A percentile compares a stretch with the other conserved stretches of the same genome.
These are phyloP conservation scores for Debaryomyces hansenii DNA, from an alignment of 805 yeast species.

Conservation along the genomic window DNA sequence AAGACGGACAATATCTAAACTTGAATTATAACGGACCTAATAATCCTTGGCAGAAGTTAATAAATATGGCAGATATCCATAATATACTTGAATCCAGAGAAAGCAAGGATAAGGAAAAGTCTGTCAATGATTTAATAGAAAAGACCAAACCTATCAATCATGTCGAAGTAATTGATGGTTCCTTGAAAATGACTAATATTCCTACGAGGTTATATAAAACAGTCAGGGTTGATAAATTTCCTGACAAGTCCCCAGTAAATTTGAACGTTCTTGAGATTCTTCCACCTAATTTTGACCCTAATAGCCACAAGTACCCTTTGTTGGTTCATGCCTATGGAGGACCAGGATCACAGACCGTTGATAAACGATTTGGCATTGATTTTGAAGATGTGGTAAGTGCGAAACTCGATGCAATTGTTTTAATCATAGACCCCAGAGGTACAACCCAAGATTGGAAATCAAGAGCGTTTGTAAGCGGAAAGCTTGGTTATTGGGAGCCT, in stretches of 20 bases:
- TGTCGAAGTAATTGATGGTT: conserved; percentile 11
- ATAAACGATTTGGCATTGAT: conserved; percentile 46
- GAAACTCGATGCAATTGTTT: conserved; percentile 56
- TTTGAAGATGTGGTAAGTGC: conserved; percentile 63
- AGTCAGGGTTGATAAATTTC: conserved; percentile 27
- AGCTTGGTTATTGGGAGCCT: conserved; percentile 77
- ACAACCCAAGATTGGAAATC: conserved; percentile 74
- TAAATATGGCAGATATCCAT: conserved; percentile 36
- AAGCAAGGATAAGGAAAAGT: conserved; percentile 1
- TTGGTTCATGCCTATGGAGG: conserved; percentile 76
- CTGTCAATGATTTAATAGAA: conserved; percentile 13
- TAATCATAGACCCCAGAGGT: conserved; percentile 78
- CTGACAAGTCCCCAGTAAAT: conserved; percentile 26
- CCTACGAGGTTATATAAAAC: conserved; percentile 50
- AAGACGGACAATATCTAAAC: conserved; percentile 68
- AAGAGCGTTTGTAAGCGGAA: conserved; percentile 53
- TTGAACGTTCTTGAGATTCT: conserved; percentile 60
- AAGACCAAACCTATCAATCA: conserved; percentile 15
- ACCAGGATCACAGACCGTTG: conserved; percentile 69
- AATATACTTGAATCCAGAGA: conserved; percentile 11
- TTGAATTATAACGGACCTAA: conserved; percentile 73
- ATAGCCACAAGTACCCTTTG: conserved; percentile 52
- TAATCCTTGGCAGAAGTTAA: conserved; percentile 74
- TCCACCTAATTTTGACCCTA: conserved; percentile 55
- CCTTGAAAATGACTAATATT: conserved; percentile 38